A percentile compares a stretch with the other conserved stretches of the same genome.
Evolutionary conservation across 2,329 filamentous ascomycete genomes (phyloP).

Genomic region (Aspergillus pseudotamarii): DNA sequence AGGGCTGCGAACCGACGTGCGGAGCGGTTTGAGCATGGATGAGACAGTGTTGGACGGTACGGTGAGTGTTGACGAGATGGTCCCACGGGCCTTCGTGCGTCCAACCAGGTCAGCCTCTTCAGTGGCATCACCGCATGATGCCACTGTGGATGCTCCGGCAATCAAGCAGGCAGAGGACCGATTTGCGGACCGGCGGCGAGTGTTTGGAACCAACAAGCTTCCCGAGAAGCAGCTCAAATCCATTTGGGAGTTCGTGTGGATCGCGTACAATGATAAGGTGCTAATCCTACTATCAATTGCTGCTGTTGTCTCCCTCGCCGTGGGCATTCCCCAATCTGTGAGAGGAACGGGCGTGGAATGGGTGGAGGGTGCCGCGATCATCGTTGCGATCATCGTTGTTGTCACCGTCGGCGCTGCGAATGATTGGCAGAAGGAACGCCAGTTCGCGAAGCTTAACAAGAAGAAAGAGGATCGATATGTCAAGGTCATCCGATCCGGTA

Average conservation of each 20-base stretch:
- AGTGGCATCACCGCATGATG: constrained; percentile 32
- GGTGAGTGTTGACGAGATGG: constrained; percentile 68
- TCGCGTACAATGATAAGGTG: constrained; percentile 76
- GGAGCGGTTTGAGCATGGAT: constrained; percentile 70
- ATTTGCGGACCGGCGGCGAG: constrained; percentile 67
- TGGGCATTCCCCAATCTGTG: too few relatives aligned
- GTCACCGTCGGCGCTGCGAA: too few relatives aligned
- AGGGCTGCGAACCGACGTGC: constrained; percentile 68
- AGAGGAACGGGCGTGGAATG: too few relatives aligned
- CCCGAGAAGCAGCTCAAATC: constrained; percentile 70
- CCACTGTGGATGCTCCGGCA: constrained; percentile 13
- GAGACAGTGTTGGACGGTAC: constrained; percentile 66
- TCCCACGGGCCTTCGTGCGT: constrained; percentile 15
- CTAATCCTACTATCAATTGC: too few relatives aligned
- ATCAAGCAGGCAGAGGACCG: constrained; percentile 25
- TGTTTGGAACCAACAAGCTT: constrained; percentile 69
- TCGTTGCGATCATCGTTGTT: too few relatives aligned
- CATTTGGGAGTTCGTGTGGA: constrained; percentile 72
- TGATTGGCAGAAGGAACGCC: too few relatives aligned
- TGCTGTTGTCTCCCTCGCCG: too few relatives aligned
- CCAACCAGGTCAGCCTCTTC: too few relatives aligned
- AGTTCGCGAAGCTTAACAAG: too few relatives aligned
- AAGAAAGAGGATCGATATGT: too few relatives aligned
- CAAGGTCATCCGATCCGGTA: too few relatives aligned
- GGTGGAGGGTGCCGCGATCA: too few relatives aligned